A percentile compares a stretch with the other conserved stretches of the same genome.
Conservation (phyloP, 2,329 filamentous ascomycete genomes). For the Colletotrichum sp. region DNA sequence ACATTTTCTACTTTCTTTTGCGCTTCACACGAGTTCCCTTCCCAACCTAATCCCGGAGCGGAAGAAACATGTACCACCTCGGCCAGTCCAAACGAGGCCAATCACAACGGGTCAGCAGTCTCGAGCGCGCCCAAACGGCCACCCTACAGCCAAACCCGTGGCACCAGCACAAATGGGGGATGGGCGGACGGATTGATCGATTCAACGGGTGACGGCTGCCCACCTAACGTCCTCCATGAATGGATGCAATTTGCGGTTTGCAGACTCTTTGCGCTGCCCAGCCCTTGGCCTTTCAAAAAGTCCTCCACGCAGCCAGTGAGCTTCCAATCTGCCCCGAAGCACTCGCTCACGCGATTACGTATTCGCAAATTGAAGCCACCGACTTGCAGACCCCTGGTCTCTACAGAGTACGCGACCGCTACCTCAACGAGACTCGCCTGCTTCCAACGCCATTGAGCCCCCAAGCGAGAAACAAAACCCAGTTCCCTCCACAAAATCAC, state of each 20-base stretch:
- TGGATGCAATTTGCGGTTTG: neutral
- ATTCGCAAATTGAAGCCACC: neutral
- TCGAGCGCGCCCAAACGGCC: neutral
- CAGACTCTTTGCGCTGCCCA: conserved; percentile 8
- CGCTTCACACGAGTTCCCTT: neutral
- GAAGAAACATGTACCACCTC: neutral
- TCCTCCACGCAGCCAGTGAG: neutral
- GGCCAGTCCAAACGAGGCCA: neutral
- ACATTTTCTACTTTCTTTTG: neutral
- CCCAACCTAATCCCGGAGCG: neutral
- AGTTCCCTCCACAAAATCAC: neutral
- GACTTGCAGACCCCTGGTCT: neutral
- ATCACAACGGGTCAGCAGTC: neutral
- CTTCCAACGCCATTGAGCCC: neutral
- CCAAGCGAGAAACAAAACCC: neutral
- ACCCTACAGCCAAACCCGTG: neutral
- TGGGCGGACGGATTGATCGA: neutral
- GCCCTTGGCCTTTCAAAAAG: conserved; percentile 13
- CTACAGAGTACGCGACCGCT: conserved; percentile 2
- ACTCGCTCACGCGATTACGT: conserved; percentile 4
- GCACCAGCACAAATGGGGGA: neutral
- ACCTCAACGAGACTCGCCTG: neutral
- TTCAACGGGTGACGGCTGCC: neutral
- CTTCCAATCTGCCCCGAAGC: neutral
- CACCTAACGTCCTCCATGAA: neutral